Percentiles rank a stretch among this genome's conserved stretches.
Evolutionary conservation across 768 basidiomycete genomes (phyloP).

Genomic region (Scleroderma citrinum): DNA sequence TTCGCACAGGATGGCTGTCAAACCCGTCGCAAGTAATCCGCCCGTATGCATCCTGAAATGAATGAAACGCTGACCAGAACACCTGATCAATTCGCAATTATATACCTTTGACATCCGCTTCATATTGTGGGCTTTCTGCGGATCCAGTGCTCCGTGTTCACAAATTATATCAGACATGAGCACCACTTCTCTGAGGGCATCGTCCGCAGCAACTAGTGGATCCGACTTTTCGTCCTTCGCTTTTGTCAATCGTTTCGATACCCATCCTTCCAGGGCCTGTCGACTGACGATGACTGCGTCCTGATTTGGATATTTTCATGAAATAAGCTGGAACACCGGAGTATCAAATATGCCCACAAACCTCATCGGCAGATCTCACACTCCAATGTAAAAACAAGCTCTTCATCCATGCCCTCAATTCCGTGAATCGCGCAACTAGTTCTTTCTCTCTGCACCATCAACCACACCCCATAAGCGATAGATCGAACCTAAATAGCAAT

Average conservation of each 20-base stretch:
- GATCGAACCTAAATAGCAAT: too few species aligned
- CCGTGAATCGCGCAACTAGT: slow-evolving; percentile 40
- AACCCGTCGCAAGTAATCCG: slow-evolving; percentile 37
- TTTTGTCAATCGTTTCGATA: slow-evolving; percentile 34
- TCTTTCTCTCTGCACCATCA: slow-evolving; percentile 36
- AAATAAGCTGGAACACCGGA: neutral
- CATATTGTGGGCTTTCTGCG: slow-evolving; percentile 52
- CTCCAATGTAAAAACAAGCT: slow-evolving; percentile 63
- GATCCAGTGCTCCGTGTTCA: slow-evolving; percentile 56
- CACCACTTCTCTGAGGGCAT: slow-evolving; percentile 13
- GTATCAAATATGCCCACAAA: slow-evolving; percentile 20
- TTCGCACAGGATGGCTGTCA: slow-evolving; percentile 42
- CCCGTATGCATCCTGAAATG: slow-evolving; percentile 19
- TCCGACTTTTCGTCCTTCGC: slow-evolving; percentile 15
- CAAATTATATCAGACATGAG: slow-evolving; percentile 51
- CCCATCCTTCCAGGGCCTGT: slow-evolving; percentile 55
- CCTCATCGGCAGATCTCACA: slow-evolving; percentile 41
- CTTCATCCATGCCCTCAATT: slow-evolving; percentile 47
- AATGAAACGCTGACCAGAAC: neutral
- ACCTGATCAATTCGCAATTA: neutral
- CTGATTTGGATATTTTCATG: slow-evolving; percentile 24
- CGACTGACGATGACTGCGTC: slow-evolving; percentile 56
- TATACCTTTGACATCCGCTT: slow-evolving; percentile 60
- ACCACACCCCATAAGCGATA: neutral
- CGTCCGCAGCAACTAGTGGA: slow-evolving; percentile 12